phyloP scores from a whole-genome alignment of 257 asterid species.

The Verbena officinalis region DNA sequence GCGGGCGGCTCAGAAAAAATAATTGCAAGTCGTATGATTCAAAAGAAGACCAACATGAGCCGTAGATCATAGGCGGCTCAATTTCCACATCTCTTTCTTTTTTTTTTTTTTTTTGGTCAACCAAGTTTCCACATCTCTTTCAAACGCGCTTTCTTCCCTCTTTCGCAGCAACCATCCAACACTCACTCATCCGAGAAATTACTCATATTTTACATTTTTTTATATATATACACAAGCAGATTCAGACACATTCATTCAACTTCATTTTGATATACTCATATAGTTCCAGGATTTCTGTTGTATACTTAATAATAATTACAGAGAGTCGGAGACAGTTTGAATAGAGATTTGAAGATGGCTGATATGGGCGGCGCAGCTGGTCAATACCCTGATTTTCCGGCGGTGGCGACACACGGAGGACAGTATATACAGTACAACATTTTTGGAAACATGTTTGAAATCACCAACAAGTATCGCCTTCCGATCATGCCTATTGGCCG shows the following conservation, averaged over 20 bases:
- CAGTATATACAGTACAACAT: slow-evolving; percentile 71
- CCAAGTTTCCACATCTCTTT: too few species aligned
- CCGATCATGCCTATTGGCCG: slow-evolving; percentile 98
- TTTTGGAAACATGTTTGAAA: slow-evolving; percentile 75
- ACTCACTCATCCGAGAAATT: neutral
- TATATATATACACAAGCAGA: neutral
- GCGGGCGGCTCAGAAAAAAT: too few species aligned
- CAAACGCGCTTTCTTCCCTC: slow-evolving; percentile 40
- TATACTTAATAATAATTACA: too few species aligned
- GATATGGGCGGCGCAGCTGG: slow-evolving; percentile 52
- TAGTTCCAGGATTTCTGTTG: slow-evolving; percentile 3
- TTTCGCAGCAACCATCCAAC: slow-evolving; percentile 30
- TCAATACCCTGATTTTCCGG: slow-evolving; percentile 77
- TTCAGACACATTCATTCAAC: neutral
- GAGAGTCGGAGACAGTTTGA: neutral
- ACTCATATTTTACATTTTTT: neutral
- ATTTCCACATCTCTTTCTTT: too few species aligned
- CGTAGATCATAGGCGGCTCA: slow-evolving; percentile 45
- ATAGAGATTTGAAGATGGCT: slow-evolving; percentile 39
- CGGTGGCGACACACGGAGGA: slow-evolving; percentile 72
- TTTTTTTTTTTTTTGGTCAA: too few species aligned
- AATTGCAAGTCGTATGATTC: neutral
- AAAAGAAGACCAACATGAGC: slow-evolving; percentile 31
- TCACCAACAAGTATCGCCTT: slow-evolving; percentile 74
- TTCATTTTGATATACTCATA: neutral